Evolutionary conservation across 768 basidiomycete species (phyloP), one percentile per base, ranked within the genome.

Genomic region (Boletus rex-veris): DNA sequence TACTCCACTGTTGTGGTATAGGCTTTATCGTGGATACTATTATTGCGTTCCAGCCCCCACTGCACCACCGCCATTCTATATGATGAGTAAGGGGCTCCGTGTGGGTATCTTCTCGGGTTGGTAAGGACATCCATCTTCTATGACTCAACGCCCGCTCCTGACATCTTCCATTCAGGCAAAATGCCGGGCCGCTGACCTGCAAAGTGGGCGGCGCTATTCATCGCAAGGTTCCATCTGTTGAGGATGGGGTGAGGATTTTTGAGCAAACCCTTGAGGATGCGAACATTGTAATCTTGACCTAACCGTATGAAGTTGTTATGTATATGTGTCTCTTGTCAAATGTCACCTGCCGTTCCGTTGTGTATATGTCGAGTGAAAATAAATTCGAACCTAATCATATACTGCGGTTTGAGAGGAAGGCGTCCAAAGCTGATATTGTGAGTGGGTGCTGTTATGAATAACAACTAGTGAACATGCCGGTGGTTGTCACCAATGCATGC

Each of bases 341-440:
- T 33, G 33, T 10, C 33, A 33, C 10, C 12, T 10, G 10, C 12
- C 7, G 8, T 2, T 33, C 7, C 12, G 3, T 14, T 3, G 33
- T 5, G 9, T 33, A 33, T 24, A 24, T 24, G 3, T 24, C 24
- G 5, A 24, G 24, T 24, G 24, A 24, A 24, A 24, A 3, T 24
- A 24, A 24, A 24, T 5, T 5, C 3, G 24, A 24, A 24, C 24
- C 24, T 24, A 3, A 24, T 24, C 24, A 24, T 24, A 24, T 3
- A n/a, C n/a, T n/a, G n/a, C n/a, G n/a, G n/a, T n/a, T n/a, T n/a
- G 3, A 3, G 3, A 2, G 3, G 3, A 24, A 3, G 24, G 3
- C 24, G 5, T 24, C 24, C 24, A 24, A 24, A 24, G 5, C 4
- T 24, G 24, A 19, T 2, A 19, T 24, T 3, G 24, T 24, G 24